Evolutionary conservation across 306 rosid genomes (phyloP).

Genomic region (Crotalaria pallida): DNA sequence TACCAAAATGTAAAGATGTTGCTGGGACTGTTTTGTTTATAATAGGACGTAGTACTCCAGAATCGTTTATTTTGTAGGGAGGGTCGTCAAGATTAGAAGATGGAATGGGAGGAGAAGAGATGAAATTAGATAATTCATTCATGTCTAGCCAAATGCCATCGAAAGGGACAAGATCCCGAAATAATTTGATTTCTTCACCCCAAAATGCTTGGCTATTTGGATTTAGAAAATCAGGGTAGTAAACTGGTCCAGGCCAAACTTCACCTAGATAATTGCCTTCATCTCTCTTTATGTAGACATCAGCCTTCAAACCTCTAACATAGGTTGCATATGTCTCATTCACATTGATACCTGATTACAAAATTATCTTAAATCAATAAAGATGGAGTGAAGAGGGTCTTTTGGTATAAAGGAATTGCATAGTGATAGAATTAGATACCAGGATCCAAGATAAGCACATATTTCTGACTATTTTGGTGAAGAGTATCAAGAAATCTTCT

Average conservation of each 20-base stretch:
- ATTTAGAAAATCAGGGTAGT: slow-evolving; percentile 72
- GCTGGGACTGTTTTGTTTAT: slow-evolving; percentile 53
- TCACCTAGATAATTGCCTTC: slow-evolving; percentile 64
- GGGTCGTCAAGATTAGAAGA: slow-evolving; percentile 69
- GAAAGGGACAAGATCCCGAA: slow-evolving; percentile 48
- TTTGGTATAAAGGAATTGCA: background rate
- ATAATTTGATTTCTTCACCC: slow-evolving; percentile 63
- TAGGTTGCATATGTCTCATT: slow-evolving; percentile 59
- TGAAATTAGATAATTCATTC: slow-evolving; percentile 79
- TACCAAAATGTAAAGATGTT: slow-evolving; percentile 55
- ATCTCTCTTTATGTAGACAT: slow-evolving; percentile 57
- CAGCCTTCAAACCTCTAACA: slow-evolving; percentile 60
- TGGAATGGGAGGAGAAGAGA: slow-evolving; percentile 44
- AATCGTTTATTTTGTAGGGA: slow-evolving; percentile 65
- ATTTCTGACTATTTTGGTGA: slow-evolving; percentile 77
- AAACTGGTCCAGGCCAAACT: slow-evolving; percentile 92
- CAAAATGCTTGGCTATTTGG: slow-evolving; percentile 50
- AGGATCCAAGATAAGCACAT: slow-evolving; percentile 77
- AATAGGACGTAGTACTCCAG: slow-evolving; percentile 35
- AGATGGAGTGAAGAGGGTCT: background rate
- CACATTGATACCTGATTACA: slow-evolving; percentile 55
- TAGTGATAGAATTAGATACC: slow-evolving; percentile 38
- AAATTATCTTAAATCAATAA: slow-evolving; percentile 3
- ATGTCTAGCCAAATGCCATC: slow-evolving; percentile 93
- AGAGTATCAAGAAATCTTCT: slow-evolving; percentile 43